Evolutionary conservation across 345 rosid genomes (phyloP).

Genomic region (Corymbia maculata): DNA sequence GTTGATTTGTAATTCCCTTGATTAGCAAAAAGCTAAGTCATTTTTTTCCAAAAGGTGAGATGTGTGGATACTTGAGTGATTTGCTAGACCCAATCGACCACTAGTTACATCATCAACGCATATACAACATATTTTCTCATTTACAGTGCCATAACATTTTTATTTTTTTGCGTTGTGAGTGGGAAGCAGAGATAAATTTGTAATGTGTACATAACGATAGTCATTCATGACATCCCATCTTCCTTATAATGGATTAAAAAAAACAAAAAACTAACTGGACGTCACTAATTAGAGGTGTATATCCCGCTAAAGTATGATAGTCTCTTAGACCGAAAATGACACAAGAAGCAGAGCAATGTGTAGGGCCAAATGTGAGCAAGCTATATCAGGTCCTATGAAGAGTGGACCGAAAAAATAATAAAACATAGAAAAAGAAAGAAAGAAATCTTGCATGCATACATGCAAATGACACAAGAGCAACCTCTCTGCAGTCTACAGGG

Average conservation of each 20-base stretch:
- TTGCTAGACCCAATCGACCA: neutral
- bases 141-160: neutral
- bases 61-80: neutral
- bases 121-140: neutral
- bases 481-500: neutral
- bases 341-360: neutral
- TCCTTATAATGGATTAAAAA: neutral
- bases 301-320: neutral
- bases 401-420: neutral
- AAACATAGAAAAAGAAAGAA: neutral
- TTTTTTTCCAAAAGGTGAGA: neutral
- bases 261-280: neutral
- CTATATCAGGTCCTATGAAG: neutral
- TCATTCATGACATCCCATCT: neutral
- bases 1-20: neutral
- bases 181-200: neutral
- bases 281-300: neutral
- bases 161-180: neutral
- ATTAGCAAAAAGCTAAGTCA: neutral
- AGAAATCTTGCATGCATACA: neutral
- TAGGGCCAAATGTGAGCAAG: neutral
- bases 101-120: neutral
- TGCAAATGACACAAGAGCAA: neutral
- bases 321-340: neutral
- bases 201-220: neutral